Conservation (phyloP, 2,329 filamentous ascomycete genomes). For the Ophiostoma ulmi region DNA sequence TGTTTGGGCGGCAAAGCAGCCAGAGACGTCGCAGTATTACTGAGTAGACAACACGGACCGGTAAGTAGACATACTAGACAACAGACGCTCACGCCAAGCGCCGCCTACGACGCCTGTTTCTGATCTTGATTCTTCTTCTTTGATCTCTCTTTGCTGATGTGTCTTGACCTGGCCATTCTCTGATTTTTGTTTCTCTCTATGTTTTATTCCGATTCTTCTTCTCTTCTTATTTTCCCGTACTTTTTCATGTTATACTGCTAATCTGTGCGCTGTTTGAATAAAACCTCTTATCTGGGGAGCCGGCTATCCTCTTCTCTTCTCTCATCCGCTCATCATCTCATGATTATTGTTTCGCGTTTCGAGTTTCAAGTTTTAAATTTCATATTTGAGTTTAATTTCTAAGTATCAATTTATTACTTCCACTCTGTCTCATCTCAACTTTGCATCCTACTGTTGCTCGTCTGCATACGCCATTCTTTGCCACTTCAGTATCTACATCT, state of each 20-base stretch:
- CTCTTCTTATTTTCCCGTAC: not conserved
- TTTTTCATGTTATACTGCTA: not conserved
- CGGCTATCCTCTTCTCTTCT: not conserved
- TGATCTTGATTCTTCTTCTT: not conserved
- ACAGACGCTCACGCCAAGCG: not conserved
- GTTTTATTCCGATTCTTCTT: not conserved
- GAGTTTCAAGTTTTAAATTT: not conserved
- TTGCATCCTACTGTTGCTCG: not conserved
- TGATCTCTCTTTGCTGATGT: not conserved
- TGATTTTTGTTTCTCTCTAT: not conserved
- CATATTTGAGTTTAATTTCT: too few species aligned
- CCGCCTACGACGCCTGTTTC: not conserved
- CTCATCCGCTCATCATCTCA: not conserved
- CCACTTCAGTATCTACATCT: not conserved
- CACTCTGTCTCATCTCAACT: not conserved
- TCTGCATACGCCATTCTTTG: not conserved
- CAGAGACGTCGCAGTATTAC: not conserved
- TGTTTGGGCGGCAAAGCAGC: slow-evolving; percentile 5
- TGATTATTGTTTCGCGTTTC: not conserved
- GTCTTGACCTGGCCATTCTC: not conserved
- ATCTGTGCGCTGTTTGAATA: too few species aligned
- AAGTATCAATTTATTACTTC: not conserved
- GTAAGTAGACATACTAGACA: not conserved
- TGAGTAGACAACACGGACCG: not conserved
- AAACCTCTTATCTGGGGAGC: not conserved